phyloP scores from a whole-genome alignment of 2,329 filamentous ascomycete genomes.

The Sporothrix mexicana region DNA sequence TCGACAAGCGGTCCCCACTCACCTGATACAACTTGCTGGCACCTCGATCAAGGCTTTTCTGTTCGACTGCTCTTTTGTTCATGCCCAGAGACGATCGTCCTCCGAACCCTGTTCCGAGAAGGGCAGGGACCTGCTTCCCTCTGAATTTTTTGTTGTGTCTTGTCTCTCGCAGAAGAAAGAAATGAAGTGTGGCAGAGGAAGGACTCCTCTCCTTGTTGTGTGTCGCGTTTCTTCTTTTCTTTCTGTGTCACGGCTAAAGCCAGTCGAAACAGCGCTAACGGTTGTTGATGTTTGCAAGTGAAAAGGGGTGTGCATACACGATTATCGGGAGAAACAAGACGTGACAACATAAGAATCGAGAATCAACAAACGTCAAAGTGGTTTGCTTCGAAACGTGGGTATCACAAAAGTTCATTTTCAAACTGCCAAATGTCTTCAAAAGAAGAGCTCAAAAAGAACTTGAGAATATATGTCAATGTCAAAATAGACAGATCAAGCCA shows the following conservation, averaged over 20 bases:
- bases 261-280: constrained; percentile 5
- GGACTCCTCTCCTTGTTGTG: neutral
- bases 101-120: neutral
- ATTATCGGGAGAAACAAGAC: neutral
- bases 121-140: neutral
- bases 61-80: neutral
- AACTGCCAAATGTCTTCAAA: neutral
- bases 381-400: neutral
- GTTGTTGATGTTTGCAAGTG: neutral
- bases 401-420: neutral
- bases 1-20: constrained; percentile 17
- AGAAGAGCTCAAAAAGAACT: neutral
- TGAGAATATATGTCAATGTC: neutral
- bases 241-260: constrained; percentile 20
- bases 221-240: constrained; percentile 16
- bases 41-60: neutral
- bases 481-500: constrained; percentile 2
- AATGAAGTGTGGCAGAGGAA: neutral
- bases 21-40: constrained; percentile 17
- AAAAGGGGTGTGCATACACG: neutral
- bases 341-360: neutral
- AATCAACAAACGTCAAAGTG: neutral
- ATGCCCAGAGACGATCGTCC: neutral
- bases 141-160: too few relatives aligned
- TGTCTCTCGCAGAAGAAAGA: too few relatives aligned